Percentiles rank a stretch among this genome's conserved stretches.
phyloP scores from a whole-genome alignment of 768 basidiomycete genomes.

The Mycena capillaripes region DNA sequence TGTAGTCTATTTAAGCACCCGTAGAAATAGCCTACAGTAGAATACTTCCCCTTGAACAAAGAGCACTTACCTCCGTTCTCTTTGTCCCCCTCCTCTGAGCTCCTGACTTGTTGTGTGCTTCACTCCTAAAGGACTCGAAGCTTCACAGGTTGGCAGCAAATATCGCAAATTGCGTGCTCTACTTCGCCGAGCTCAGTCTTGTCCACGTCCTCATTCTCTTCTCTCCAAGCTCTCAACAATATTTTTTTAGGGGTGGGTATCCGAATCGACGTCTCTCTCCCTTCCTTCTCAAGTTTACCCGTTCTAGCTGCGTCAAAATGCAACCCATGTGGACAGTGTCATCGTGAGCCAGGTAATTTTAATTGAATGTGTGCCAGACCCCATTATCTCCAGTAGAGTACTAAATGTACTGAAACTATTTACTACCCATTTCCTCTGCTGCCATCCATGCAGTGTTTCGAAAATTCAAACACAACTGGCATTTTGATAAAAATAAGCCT shows the following conservation, averaged over 20 bases:
- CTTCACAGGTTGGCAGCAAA: neutral
- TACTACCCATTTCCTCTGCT: no score
- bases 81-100: no score
- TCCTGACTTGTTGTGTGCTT: no score
- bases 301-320: conserved; percentile 16
- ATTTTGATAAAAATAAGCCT: no score
- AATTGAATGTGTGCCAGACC: neutral
- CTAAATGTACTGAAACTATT: no score
- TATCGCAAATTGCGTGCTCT: neutral
- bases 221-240: neutral
- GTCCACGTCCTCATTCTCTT: conserved; percentile 1
- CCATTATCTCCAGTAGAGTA: neutral
- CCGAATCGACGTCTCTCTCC: neutral
- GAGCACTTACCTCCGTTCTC: no score
- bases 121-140: no score
- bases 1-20: no score
- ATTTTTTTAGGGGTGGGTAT: conserved; percentile 1
- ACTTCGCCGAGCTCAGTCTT: neutral
- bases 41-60: no score
- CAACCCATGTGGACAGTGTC: neutral
- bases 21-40: no score
- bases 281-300: neutral
- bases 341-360: conserved; percentile 6
- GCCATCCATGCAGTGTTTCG: no score
- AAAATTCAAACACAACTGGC: no score